phyloP scores from a whole-genome alignment of 345 rosid genomes.

The Streptanthus diversifolius region DNA sequence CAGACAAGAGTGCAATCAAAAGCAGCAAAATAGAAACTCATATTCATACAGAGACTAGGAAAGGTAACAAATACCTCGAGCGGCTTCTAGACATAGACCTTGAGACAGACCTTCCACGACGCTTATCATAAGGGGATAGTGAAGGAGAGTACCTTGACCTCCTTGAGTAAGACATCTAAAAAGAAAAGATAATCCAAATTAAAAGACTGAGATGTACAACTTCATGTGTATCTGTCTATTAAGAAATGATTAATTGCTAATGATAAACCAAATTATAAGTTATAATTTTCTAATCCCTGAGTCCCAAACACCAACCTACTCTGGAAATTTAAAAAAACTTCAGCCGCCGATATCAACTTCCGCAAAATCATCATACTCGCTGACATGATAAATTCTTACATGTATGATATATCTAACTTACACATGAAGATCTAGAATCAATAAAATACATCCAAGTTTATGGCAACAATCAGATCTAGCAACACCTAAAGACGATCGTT shows the following conservation, averaged over 20 bases:
- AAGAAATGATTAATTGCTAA: not conserved
- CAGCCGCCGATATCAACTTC: not conserved
- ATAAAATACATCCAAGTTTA: not conserved
- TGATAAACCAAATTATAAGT: not conserved
- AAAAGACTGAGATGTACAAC: not conserved
- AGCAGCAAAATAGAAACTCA: not conserved
- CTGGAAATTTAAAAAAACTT: not conserved
- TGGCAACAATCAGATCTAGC: slow-evolving; percentile 3
- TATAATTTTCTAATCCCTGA: not conserved
- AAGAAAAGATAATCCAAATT: not conserved
- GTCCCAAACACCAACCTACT: not conserved
- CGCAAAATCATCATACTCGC: not conserved
- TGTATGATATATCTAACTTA: not conserved
- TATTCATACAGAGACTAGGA: not conserved
- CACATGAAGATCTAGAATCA: not conserved
- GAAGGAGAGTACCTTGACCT: slow-evolving; percentile 66
- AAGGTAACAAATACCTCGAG: slow-evolving; percentile 50
- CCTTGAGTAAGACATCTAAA: slow-evolving; percentile 75
- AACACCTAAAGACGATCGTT: slow-evolving; percentile 1
- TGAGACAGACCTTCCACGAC: slow-evolving; percentile 48
- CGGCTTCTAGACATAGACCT: slow-evolving; percentile 53
- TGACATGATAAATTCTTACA: not conserved
- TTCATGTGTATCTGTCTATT: not conserved
- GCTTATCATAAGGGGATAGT: slow-evolving; percentile 47
- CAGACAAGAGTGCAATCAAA: not conserved